phyloP scores from a whole-genome alignment of 2,329 filamentous ascomycete species.

The Penicillium sp. region DNA sequence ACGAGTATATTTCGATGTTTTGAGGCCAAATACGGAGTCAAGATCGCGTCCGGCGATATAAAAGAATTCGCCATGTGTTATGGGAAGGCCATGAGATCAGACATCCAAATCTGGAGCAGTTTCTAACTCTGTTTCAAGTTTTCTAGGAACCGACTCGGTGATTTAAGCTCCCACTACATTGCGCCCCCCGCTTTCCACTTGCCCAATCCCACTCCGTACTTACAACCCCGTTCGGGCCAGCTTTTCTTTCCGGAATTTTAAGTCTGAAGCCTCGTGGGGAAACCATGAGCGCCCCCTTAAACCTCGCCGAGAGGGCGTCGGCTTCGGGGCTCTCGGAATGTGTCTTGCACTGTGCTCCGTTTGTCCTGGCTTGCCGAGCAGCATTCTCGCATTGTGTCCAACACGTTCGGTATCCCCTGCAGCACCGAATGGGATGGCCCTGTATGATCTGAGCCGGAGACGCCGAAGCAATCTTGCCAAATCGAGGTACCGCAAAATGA shows the following conservation, averaged over 20 bases:
- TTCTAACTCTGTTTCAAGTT: no score
- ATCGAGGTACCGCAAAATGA: background rate
- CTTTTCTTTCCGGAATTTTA: background rate
- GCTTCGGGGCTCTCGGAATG: background rate
- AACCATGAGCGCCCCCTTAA: background rate
- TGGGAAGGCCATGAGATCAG: background rate
- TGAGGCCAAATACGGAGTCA: background rate
- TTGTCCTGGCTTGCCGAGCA: background rate
- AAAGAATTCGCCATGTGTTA: background rate
- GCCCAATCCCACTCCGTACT: background rate
- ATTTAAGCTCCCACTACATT: background rate
- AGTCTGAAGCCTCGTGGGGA: no score
- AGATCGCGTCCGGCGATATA: conserved; percentile 1
- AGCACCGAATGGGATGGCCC: background rate
- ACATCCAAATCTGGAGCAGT: background rate
- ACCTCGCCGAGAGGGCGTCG: background rate
- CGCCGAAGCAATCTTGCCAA: background rate
- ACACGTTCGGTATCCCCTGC: background rate
- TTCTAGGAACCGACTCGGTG: no score
- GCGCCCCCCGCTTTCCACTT: background rate
- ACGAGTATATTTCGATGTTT: background rate
- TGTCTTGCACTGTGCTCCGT: background rate
- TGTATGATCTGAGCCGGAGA: background rate
- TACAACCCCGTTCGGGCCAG: background rate
- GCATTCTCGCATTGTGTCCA: background rate